Base-by-base conservation (phyloP, 106 monocot genomes). In the Dendrobium nobile region DNA sequence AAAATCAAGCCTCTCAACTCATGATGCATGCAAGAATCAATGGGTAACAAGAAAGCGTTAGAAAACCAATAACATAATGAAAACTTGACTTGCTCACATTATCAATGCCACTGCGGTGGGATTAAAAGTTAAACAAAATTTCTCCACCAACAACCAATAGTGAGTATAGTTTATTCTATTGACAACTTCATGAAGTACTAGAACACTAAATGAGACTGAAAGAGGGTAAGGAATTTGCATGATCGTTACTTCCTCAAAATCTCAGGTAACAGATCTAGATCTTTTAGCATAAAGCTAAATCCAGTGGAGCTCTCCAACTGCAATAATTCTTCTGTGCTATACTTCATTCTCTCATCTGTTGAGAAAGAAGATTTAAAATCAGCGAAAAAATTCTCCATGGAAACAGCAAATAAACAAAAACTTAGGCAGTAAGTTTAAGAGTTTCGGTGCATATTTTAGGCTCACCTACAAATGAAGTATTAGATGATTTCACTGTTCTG, bases 271-370 rank as follows among this genome's bases (percentile, higher is more conserved):
- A 87, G 44, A 18, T 83, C 78, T 17, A 37, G 22, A 27, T 51
- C 77, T 54, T 43, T 2, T 2, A 54, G 73, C 3, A 77, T 40
- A 47, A 56, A 41, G 79, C 78, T 81, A 44, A 88, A 83, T 42
- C 79, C 28, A 54, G 59, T 78, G 54, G 80, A 88, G 79, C 41
- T 54, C 79, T 87, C 85, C 87, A 95, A 74, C 58, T 88, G 85
- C 79, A 91, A 24, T 81, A 98, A 82, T 75, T 98, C 98, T 59
- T 88, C 88, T 55, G 28, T 82, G 75, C 65, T 85, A 77, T 98
- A 98, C 48, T 89, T 91, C 83, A 91, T 89, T 77, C 92, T 98
- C 85, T 98, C 95, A 87, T 98, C 98, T 98, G 81, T 59, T 80
- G 16, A 82, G 40, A 58, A 74, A 55, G 54, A 42, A 41, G 26